These are phyloP conservation scores for Astrothelium subdiscretum DNA, from an alignment of 495 filamentous ascomycete genomes.

Conservation along the genomic window DNA sequence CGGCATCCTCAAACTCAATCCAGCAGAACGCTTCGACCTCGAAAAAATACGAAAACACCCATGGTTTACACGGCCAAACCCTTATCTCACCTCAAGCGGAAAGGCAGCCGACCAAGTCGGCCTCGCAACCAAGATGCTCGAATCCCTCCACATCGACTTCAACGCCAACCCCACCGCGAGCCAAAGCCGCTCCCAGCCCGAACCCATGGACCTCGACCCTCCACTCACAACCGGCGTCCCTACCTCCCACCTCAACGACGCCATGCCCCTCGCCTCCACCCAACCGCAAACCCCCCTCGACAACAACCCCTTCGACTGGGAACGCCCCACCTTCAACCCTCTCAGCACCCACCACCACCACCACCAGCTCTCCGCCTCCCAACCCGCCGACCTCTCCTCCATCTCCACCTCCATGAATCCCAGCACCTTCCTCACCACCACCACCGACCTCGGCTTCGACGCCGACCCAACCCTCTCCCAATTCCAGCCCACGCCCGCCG, in stretches of 20 bases:
- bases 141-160: constrained; percentile 86
- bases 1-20: constrained; percentile 84
- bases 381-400: constrained; percentile 42
- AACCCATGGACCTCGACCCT: constrained; percentile 37
- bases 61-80: constrained; percentile 84
- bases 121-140: constrained; percentile 85
- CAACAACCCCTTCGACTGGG: constrained; percentile 67
- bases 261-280: constrained; percentile 46
- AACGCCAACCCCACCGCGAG: constrained; percentile 49
- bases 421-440: constrained; percentile 22
- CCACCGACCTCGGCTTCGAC: constrained; percentile 32
- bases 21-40: constrained; percentile 66
- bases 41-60: constrained; percentile 83
- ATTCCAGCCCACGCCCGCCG: constrained; percentile 71
- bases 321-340: constrained; percentile 12
- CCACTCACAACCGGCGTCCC: constrained; percentile 15
- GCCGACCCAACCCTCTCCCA: constrained; percentile 84
- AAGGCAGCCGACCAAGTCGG: constrained; percentile 66
- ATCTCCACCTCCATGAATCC: constrained; percentile 17
- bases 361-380: constrained; percentile 20
- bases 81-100: constrained; percentile 60
- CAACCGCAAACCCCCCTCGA: constrained; percentile 66
- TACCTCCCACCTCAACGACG: constrained; percentile 36
- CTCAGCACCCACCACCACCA: constrained; percentile 28
- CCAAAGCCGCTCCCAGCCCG: constrained; percentile 30